These are phyloP conservation scores for Andrographis paniculata DNA, from an alignment of 305 asterid species.

Conservation along the genomic window DNA sequence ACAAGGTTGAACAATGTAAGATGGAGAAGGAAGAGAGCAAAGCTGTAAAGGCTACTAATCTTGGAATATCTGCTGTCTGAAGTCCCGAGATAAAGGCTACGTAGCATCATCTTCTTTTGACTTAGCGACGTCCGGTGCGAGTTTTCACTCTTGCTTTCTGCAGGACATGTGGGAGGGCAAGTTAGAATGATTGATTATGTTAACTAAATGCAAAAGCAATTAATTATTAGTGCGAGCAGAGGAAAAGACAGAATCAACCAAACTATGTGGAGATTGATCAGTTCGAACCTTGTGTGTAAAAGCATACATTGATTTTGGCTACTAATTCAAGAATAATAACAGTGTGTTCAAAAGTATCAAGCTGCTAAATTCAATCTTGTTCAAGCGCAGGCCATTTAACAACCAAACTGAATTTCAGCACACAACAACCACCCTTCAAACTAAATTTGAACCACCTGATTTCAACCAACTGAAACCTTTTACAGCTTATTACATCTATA, in stretches of 20 bases:
- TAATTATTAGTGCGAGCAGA: not conserved
- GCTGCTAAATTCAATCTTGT: not conserved
- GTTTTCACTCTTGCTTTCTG: conserved; percentile 79
- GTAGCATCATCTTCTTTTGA: too few species aligned
- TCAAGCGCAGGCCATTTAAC: not conserved
- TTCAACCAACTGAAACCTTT: not conserved
- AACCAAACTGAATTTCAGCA: not conserved
- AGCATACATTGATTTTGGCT: not conserved
- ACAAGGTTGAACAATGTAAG: too few species aligned
- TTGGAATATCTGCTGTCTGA: too few species aligned
- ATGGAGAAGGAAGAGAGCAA: too few species aligned
- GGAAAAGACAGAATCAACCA: not conserved
- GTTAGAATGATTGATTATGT: not conserved
- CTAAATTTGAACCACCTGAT: not conserved
- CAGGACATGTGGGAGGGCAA: conserved; percentile 15
- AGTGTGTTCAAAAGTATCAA: not conserved
- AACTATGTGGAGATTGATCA: not conserved
- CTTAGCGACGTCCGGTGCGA: conserved; percentile 73
- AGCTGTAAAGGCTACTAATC: too few species aligned
- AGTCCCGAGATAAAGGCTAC: too few species aligned
- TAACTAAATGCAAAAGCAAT: not conserved
- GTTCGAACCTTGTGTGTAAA: not conserved
- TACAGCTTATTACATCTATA: not conserved
- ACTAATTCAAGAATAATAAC: not conserved
- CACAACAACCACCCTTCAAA: not conserved